Conservation (phyloP, 805 yeast genomes). For the Yamadazyma sp. region DNA sequence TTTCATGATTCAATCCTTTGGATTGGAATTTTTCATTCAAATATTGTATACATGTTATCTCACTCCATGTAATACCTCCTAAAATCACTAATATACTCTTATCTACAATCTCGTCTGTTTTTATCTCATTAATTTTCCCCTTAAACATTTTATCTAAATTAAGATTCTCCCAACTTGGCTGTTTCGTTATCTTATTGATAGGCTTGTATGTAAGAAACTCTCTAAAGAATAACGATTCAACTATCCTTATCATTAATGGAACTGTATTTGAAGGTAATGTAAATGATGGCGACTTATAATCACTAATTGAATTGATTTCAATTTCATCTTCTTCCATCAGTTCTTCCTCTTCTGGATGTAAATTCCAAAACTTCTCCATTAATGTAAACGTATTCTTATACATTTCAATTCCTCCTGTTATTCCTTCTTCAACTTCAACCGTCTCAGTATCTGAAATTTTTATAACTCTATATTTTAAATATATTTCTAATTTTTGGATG, state of each 20-base stretch:
- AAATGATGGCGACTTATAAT: slow-evolving; percentile 51
- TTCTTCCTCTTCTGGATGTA: slow-evolving; percentile 42
- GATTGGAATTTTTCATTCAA: slow-evolving; percentile 46
- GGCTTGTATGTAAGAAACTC: slow-evolving; percentile 45
- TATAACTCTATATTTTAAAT: slow-evolving; percentile 49
- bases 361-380: slow-evolving; percentile 43
- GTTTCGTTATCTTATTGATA: slow-evolving; percentile 27
- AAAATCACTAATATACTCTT: slow-evolving; percentile 50
- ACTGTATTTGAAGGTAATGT: slow-evolving; percentile 76
- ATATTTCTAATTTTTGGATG: slow-evolving; percentile 43
- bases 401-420: slow-evolving; percentile 29
- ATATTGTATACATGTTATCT: slow-evolving; percentile 66
- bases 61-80: slow-evolving; percentile 88
- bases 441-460: slow-evolving; percentile 24
- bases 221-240: slow-evolving; percentile 65
- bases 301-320: slow-evolving; percentile 6
- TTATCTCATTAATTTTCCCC: slow-evolving; percentile 40
- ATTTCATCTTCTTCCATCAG: slow-evolving; percentile 7
- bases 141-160: slow-evolving; percentile 37
- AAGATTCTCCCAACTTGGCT: slow-evolving; percentile 47
- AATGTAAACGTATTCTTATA: slow-evolving; percentile 34
- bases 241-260: slow-evolving; percentile 68
- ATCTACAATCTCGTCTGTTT: slow-evolving; percentile 21
- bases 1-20: slow-evolving; percentile 26
- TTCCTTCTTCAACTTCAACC: slow-evolving; percentile 24